Evolutionary conservation across 495 filamentous ascomycete genomes (phyloP).

Genomic region (Xylaria palmicola): DNA sequence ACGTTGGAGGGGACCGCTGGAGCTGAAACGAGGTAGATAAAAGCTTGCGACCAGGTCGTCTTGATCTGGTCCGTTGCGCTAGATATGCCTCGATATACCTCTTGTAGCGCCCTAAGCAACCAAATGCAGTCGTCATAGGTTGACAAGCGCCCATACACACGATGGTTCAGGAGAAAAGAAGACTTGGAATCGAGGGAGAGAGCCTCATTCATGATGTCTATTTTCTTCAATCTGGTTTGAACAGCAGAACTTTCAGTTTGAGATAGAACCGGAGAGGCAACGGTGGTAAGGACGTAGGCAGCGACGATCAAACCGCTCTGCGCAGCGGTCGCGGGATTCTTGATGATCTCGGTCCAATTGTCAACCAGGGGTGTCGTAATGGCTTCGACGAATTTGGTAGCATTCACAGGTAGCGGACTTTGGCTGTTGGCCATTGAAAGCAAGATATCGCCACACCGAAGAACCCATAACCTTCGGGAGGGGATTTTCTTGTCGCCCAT

Average conservation of each 20-base stretch:
- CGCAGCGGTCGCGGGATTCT: conserved; percentile 71
- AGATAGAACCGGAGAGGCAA: conserved; percentile 49
- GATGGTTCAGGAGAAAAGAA: conserved; percentile 80
- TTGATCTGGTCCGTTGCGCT: conserved; percentile 31
- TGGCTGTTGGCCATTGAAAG: conserved; percentile 53
- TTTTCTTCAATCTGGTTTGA: conserved; percentile 54
- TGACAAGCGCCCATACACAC: conserved; percentile 75
- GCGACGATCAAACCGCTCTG: conserved; percentile 74
- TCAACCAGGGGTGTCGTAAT: conserved; percentile 67
- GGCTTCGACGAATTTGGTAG: conserved; percentile 57
- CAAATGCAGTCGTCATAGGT: conserved; percentile 73
- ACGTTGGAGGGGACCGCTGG: conserved; percentile 54
- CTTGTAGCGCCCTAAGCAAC: conserved; percentile 67
- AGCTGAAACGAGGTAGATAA: conserved; percentile 74
- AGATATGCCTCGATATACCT: conserved; percentile 48
- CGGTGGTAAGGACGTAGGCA: conserved; percentile 69
- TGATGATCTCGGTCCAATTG: conserved; percentile 68
- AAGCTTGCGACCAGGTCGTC: conserved; percentile 73
- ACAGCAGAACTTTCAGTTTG: conserved; percentile 42
- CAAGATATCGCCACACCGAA: conserved; percentile 69
- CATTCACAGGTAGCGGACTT: conserved; percentile 40
- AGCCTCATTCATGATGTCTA: conserved; percentile 58
- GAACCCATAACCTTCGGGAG: conserved; percentile 77
- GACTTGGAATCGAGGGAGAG: conserved; percentile 68
- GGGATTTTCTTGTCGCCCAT: conserved; percentile 78